Evolutionary conservation across 768 basidiomycete genomes (phyloP).

Genomic region (Leccinum variicolor): DNA sequence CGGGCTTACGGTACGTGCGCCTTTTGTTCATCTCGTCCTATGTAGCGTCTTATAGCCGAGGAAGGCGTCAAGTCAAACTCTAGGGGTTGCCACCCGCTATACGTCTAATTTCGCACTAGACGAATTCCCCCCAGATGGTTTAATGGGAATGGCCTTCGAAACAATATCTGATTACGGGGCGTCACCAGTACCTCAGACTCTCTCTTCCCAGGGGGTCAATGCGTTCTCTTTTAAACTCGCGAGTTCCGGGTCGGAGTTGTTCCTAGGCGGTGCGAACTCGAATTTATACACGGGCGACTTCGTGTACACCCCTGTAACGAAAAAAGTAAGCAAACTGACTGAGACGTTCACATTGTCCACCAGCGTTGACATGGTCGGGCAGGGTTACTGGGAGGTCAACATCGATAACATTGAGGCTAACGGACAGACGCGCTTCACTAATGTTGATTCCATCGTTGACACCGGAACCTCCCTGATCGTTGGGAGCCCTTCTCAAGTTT

Average conservation of each 20-base stretch:
- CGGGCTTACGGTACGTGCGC: constrained; percentile 5
- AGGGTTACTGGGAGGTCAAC: constrained; percentile 21
- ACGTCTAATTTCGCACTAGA: not conserved
- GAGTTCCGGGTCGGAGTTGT: constrained; percentile 40
- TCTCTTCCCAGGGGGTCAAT: constrained; percentile 34
- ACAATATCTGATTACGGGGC: constrained; percentile 34
- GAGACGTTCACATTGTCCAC: not conserved
- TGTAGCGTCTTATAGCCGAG: not conserved
- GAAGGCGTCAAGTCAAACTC: constrained; percentile 13
- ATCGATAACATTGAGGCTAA: constrained; percentile 5
- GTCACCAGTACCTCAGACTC: constrained; percentile 38
- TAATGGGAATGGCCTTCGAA: constrained; percentile 42
- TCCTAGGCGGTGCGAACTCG: constrained; percentile 49
- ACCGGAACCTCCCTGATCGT: constrained; percentile 20
- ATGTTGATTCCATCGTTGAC: constrained; percentile 12
- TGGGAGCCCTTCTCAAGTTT: constrained; percentile 9
- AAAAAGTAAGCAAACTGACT: constrained; percentile 2
- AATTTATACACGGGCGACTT: constrained; percentile 44
- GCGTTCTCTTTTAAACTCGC: constrained; percentile 50
- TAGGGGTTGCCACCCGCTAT: constrained; percentile 14
- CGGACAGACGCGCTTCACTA: not conserved
- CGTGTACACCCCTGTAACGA: constrained; percentile 25
- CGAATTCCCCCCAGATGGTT: constrained; percentile 19
- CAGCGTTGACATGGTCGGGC: not conserved
- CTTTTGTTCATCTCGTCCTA: not conserved